Base-by-base conservation (phyloP, 2,329 filamentous ascomycete genomes). In the Aurifilum marmelostoma region DNA sequence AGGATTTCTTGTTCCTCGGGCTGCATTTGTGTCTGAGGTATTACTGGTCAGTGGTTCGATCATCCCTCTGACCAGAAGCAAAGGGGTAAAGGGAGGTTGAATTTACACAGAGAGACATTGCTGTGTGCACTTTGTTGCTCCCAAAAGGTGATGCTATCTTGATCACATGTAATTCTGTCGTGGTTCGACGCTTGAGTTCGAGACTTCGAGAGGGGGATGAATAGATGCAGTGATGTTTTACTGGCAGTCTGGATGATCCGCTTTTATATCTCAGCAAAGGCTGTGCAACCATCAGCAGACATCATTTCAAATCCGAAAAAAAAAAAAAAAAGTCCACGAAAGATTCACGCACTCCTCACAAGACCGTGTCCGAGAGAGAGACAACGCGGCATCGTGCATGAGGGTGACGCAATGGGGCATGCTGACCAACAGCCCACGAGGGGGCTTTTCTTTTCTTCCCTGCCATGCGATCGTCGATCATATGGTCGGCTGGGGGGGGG, bases 341-440 rank as follows among this genome's bases (percentile, higher is more conserved):
- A n/a, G n/a, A n/a, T n/a, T n/a, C 52, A 56, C 52, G 12, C 7
- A n/a, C 24, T 27, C 24, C 50, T 27, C 50, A 16, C 24, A 14
- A 14, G 16, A 24, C 14, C n/a, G 50, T 50, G 39, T 18, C 60
- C n/a, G n/a, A n/a, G n/a, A n/a, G 18, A 24, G 34, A 4, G 34
- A 34, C 50, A 32, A 37, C 24, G 32, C 47, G 43, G 24, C 47
- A 39, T 64, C n/a, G 18, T 37, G 29, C 50, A 24, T 58, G 24
- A 54, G 34, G 54, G 52, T 66, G 63, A 65, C 63, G 63, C 63
- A 37, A 65, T 65, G 21, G 11, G 64, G 41, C 54, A 63, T 52
- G 41, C 32, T 59, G 64, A 47, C 21, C 34, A 37, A 34, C 24
- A 59, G 64, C 52, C 47, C 64, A 47, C 39, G 39, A 37, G 34